Conservation (phyloP, 257 asterid genomes). For the Verbena officinalis region DNA sequence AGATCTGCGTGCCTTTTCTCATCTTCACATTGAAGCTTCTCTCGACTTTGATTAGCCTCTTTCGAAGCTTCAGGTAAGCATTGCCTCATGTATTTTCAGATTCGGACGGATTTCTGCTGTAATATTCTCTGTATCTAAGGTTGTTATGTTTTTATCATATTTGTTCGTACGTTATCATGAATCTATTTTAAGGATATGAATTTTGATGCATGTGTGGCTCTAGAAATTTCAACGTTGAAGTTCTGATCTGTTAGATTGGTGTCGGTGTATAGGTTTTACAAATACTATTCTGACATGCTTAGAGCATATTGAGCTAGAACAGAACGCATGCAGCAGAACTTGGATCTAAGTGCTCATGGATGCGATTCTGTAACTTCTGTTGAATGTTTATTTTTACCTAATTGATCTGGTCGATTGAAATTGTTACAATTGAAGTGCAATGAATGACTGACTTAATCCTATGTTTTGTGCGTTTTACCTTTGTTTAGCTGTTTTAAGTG, state of each 20-base stretch:
- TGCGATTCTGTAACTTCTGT: not conserved
- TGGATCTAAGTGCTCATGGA: not conserved
- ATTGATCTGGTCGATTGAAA: not conserved
- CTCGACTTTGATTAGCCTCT: slow-evolving; percentile 17
- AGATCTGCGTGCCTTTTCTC: slow-evolving; percentile 51
- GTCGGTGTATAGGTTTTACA: not conserved
- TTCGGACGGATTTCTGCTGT: not conserved
- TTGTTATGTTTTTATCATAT: not conserved
- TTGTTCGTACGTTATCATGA: slow-evolving; percentile 22
- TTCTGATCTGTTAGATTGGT: slow-evolving; percentile 12
- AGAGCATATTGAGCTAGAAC: not conserved
- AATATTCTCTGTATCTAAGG: slow-evolving; percentile 1
- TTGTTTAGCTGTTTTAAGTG: not conserved
- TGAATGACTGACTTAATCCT: not conserved
- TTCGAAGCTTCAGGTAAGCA: slow-evolving; percentile 32
- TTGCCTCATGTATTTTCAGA: slow-evolving; percentile 13
- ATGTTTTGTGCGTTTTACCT: slow-evolving; percentile 6
- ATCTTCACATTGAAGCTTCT: slow-evolving; percentile 39
- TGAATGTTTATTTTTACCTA: slow-evolving; percentile 10
- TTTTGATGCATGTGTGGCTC: slow-evolving; percentile 5
- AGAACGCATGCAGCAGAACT: slow-evolving; percentile 11
- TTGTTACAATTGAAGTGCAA: not conserved
- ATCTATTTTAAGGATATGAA: slow-evolving; percentile 2
- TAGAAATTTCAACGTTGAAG: not conserved
- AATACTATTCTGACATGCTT: not conserved